Evolutionary conservation across 345 rosid genomes (phyloP).

Genomic region (Clarkia xantiana): DNA sequence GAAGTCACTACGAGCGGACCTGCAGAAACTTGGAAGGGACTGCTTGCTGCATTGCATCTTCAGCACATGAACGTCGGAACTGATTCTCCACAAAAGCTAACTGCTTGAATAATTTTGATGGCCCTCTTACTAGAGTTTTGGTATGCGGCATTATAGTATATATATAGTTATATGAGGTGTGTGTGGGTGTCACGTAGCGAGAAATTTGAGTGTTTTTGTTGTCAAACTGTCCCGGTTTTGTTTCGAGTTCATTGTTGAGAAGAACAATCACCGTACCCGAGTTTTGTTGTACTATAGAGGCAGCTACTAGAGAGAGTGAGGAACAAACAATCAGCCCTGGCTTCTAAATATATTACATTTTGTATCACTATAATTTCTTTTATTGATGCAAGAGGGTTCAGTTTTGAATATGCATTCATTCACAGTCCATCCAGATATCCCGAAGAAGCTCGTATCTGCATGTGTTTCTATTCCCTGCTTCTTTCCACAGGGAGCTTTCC

Average conservation of each 20-base stretch:
- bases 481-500: constrained; percentile 24
- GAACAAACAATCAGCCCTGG: neutral
- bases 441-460: constrained; percentile 60
- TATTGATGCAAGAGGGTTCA: too few species aligned
- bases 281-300: neutral
- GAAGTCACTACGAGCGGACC: constrained; percentile 41
- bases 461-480: constrained; percentile 10
- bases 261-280: neutral
- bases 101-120: constrained; percentile 16
- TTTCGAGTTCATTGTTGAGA: neutral
- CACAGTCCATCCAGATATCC: constrained; percentile 48
- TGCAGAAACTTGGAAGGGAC: constrained; percentile 72
- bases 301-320: neutral
- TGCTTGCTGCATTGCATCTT: constrained; percentile 71
- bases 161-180: constrained; percentile 1
- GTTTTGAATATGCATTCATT: constrained; percentile 1
- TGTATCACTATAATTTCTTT: too few species aligned
- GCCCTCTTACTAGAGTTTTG: constrained; percentile 1
- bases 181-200: neutral
- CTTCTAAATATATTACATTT: too few species aligned
- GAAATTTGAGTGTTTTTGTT: neutral
- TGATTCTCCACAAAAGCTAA: constrained; percentile 46
- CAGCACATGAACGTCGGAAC: constrained; percentile 30
- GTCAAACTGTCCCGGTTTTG: constrained; percentile 8
- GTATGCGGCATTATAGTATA: constrained; percentile 11